Percentiles rank a stretch among this genome's conserved stretches.
phyloP scores from a whole-genome alignment of 1,139 yeast species.

The Wickerhamomyces sp. region DNA sequence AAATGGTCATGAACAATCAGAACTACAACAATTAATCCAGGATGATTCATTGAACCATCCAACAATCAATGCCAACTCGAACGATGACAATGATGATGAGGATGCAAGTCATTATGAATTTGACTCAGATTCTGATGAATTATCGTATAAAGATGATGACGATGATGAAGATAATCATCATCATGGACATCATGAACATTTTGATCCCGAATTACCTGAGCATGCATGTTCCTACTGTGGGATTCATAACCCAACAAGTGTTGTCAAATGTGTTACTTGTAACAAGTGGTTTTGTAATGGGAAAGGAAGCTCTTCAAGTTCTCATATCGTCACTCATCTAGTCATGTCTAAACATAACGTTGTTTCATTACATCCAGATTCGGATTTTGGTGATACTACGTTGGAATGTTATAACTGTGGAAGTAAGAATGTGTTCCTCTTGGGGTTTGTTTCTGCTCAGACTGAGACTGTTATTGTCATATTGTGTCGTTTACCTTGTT shows the following conservation, averaged over 20 bases:
- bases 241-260: constrained; percentile 56
- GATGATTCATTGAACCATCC: neutral
- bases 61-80: neutral
- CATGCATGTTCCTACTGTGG: constrained; percentile 77
- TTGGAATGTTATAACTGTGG: constrained; percentile 94
- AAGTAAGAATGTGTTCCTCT: constrained; percentile 67
- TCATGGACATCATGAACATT: constrained; percentile 4
- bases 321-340: constrained; percentile 85
- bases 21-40: no score
- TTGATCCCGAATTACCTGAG: constrained; percentile 21
- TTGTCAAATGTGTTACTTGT: constrained; percentile 75
- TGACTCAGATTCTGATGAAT: constrained; percentile 12
- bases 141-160: neutral
- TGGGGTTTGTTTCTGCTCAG: constrained; percentile 88
- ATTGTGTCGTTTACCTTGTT: constrained; percentile 86
- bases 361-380: constrained; percentile 72
- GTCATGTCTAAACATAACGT: constrained; percentile 75
- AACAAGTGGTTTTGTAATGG: constrained; percentile 90
- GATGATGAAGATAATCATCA: constrained; percentile 6
- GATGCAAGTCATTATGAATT: constrained; percentile 7
- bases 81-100: constrained; percentile 3
- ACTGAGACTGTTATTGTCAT: constrained; percentile 84
- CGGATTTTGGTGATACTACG: constrained; percentile 79
- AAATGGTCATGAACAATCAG: neutral
- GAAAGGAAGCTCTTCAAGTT: constrained; percentile 52